Conservation (phyloP, 345 rosid species). For the Heritiera fomes region DNA sequence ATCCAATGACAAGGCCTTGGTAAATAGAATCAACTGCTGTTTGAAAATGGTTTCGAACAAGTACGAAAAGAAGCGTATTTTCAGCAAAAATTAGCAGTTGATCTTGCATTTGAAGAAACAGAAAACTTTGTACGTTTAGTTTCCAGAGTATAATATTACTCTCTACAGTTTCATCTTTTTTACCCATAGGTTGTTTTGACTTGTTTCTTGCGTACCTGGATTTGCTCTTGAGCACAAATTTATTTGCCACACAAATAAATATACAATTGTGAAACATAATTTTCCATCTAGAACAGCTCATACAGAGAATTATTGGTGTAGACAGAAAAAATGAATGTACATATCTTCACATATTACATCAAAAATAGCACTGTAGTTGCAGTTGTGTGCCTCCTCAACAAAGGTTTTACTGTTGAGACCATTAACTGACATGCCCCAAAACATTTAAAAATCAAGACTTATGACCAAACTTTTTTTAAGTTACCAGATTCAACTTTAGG, state of each 20-base stretch:
- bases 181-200: background rate
- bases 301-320: background rate
- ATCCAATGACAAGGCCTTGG: background rate
- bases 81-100: background rate
- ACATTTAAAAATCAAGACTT: background rate
- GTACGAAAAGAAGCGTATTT: background rate
- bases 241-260: background rate
- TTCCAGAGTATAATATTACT: background rate
- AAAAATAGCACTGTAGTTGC: background rate
- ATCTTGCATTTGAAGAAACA: background rate
- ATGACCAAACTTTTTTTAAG: background rate
- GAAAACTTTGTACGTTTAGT: background rate
- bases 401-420: background rate
- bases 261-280: background rate
- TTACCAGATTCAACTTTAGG: background rate
- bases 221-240: conserved; percentile 3
- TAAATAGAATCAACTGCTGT: background rate
- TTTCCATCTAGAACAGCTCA: background rate
- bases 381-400: background rate
- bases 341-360: background rate
- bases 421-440: background rate
- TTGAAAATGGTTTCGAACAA: conserved; percentile 7
- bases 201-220: background rate
- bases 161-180: background rate
- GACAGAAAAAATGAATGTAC: background rate